These are phyloP conservation scores for Datisca glomerata DNA, from an alignment of 306 rosid genomes.

Conservation along the genomic window DNA sequence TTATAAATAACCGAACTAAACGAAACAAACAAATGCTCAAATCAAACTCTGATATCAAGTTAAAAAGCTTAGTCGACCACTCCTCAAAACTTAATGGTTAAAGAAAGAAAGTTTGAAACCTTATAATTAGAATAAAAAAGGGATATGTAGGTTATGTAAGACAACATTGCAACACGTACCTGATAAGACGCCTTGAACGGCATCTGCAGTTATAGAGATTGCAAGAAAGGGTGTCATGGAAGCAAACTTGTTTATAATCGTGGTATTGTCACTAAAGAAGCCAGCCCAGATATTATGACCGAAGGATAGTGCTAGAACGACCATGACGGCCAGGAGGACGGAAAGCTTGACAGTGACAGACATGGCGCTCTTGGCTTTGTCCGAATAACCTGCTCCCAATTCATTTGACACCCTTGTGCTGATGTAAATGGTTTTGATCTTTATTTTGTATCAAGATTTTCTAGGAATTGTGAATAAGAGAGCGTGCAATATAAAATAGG, in stretches of 20 bases:
- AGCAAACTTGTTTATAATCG: constrained; percentile 41
- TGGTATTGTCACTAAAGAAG: constrained; percentile 32
- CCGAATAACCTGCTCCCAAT: constrained; percentile 58
- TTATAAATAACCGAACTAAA: too few species aligned
- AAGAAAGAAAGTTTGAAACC: too few species aligned
- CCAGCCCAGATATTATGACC: constrained; percentile 59
- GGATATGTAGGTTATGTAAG: too few species aligned
- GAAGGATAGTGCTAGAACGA: constrained; percentile 32
- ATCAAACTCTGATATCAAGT: too few species aligned
- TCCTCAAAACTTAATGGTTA: too few species aligned
- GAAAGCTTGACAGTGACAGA: constrained; percentile 57
- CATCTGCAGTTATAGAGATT: constrained; percentile 49
- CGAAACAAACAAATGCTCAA: too few species aligned
- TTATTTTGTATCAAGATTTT: constrained; percentile 3
- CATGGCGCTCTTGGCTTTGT: constrained; percentile 62
- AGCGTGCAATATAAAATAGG: too few species aligned
- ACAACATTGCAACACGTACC: too few species aligned
- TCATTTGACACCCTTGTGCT: constrained; percentile 89
- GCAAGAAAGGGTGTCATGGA: constrained; percentile 63
- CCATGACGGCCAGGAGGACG: constrained; percentile 32
- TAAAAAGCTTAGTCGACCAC: too few species aligned
- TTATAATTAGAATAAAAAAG: too few species aligned
- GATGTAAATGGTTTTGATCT: constrained; percentile 3
- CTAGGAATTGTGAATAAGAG: too few species aligned
- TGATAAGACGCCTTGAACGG: constrained; percentile 75